These are phyloP conservation scores for Plasmodium billcollinsi DNA, from an alignment of 169 alveolate species.

Conservation along the genomic window DNA sequence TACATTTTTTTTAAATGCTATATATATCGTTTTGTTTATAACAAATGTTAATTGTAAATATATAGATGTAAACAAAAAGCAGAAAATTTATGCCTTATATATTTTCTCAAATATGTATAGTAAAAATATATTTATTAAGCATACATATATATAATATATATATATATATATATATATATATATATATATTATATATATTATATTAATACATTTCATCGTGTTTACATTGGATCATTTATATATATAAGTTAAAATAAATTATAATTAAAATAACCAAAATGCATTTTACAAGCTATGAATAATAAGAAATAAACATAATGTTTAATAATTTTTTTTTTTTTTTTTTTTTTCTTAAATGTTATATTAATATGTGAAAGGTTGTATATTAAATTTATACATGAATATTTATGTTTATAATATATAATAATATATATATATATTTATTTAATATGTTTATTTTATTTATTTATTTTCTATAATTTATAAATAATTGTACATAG, in stretches of 20 bases:
- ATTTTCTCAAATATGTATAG: neutral
- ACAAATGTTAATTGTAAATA: slow-evolving; percentile 12
- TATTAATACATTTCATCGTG: too few species aligned
- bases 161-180: slow-evolving; percentile 1
- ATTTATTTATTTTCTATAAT: neutral
- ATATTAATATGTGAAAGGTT: slow-evolving; percentile 6
- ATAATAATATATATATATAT: neutral
- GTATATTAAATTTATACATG: neutral
- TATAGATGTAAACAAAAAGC: slow-evolving; percentile 15
- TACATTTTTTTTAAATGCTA: neutral
- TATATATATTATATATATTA: neutral
- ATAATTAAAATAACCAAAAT: too few species aligned
- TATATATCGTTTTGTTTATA: neutral
- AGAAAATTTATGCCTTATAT: neutral
- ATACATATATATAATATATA: neutral
- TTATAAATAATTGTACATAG: neutral
- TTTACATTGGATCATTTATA: too few species aligned
- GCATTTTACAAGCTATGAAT: too few species aligned
- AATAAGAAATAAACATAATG: neutral
- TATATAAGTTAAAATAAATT: too few species aligned
- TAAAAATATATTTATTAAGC: neutral
- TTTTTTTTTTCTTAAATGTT: slow-evolving; percentile 13
- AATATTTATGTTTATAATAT: slow-evolving; percentile 9
- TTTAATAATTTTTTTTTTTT: neutral
- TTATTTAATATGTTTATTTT: neutral